Conservation (phyloP, 139 green algal genomes). For the Chlorella sp. region DNA sequence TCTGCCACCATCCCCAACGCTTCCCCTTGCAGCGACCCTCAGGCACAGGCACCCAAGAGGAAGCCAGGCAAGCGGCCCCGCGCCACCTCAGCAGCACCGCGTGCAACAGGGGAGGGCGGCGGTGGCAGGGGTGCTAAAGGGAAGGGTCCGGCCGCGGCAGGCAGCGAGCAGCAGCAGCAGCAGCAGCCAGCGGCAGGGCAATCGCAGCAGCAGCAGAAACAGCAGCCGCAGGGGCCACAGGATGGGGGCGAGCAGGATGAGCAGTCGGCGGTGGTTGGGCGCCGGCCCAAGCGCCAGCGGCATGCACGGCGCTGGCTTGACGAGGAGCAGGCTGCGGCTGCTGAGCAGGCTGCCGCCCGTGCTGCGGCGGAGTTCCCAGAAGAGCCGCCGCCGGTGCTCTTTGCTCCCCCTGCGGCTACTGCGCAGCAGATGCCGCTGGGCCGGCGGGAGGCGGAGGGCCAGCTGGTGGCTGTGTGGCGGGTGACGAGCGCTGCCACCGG, state of each 20-base stretch:
- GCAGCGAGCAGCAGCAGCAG: background rate
- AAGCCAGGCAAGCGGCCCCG: too few species aligned
- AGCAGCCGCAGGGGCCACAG: background rate
- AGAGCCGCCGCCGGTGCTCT: background rate
- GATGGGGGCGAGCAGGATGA: background rate
- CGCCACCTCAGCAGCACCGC: too few species aligned
- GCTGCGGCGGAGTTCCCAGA: too few species aligned
- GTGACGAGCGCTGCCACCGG: background rate
- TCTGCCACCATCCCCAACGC: too few species aligned
- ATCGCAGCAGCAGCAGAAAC: background rate
- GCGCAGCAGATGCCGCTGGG: background rate
- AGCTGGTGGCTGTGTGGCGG: conserved; percentile 7
- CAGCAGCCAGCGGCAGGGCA: background rate
- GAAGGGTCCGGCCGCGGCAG: too few species aligned
- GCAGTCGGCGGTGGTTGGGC: background rate
- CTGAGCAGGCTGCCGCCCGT: background rate
- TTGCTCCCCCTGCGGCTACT: background rate
- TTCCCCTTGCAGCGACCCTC: too few species aligned
- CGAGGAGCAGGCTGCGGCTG: background rate
- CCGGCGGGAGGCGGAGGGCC: background rate
- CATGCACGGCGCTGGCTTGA: background rate
- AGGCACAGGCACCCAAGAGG: too few species aligned
- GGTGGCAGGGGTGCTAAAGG: too few species aligned
- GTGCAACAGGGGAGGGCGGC: too few species aligned
- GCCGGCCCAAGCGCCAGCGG: background rate